Percentiles rank a stretch among this genome's conserved stretches.
phyloP scores from a whole-genome alignment of 2,329 filamentous ascomycete species.

The Xylaria sp. region DNA sequence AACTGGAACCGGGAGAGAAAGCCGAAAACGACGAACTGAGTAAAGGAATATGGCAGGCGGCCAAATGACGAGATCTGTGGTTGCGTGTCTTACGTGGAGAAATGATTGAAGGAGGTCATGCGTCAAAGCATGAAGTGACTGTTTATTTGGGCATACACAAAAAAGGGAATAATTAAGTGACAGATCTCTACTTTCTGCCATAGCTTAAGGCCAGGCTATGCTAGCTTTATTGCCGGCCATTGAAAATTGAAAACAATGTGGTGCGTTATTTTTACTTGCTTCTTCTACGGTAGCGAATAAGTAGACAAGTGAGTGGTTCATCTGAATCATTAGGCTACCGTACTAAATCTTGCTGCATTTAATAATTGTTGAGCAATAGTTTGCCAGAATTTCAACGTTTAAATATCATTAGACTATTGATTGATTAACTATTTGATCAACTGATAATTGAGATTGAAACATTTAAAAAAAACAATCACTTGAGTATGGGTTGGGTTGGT shows the following conservation, averaged over 20 bases:
- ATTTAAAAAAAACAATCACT: no score
- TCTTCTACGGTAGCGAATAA: no score
- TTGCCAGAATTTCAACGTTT: no score
- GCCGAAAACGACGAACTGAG: not conserved
- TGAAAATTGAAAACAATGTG: not conserved
- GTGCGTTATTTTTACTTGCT: no score
- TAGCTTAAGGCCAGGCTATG: not conserved
- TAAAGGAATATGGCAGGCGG: not conserved
- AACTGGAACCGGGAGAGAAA: slow-evolving; percentile 28
- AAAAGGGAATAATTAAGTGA: not conserved
- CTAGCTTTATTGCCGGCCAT: not conserved
- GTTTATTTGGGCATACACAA: not conserved
- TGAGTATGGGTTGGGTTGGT: no score
- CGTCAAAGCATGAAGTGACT: not conserved
- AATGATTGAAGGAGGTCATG: not conserved
- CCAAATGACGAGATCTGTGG: not conserved
- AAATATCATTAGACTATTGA: no score
- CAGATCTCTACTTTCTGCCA: not conserved
- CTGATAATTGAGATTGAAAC: no score
- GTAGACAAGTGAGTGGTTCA: no score
- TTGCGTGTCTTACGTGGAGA: not conserved
- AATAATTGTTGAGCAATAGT: no score
- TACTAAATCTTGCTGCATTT: no score
- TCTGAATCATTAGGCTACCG: no score
- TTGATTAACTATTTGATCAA: no score